A percentile compares a stretch with the other conserved stretches of the same genome.
Evolutionary conservation across 2,329 filamentous ascomycete genomes (phyloP).

Genomic region (Alternaria burnsii): DNA sequence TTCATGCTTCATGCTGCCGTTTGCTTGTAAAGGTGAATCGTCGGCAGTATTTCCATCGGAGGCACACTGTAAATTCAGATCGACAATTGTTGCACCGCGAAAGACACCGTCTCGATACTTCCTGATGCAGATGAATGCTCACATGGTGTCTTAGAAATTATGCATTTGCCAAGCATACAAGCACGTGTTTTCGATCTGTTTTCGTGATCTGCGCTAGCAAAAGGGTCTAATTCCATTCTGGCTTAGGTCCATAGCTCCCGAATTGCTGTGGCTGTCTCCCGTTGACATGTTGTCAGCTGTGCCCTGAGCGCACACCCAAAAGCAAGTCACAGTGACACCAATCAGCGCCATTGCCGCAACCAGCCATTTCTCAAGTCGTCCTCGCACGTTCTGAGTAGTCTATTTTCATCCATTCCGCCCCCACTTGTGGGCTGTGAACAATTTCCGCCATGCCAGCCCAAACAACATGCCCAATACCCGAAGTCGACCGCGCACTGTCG

Average conservation of each 20-base stretch:
- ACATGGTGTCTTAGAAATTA: not conserved
- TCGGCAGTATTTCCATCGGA: not conserved
- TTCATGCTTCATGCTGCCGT: not conserved
- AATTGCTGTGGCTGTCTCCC: not conserved
- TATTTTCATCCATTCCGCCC: not conserved
- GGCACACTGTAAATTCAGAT: constrained; percentile 2
- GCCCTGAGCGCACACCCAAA: constrained; percentile 1
- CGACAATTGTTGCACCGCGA: constrained; percentile 1
- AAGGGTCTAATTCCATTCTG: not conserved
- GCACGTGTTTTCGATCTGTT: constrained; percentile 2
- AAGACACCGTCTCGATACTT: constrained; percentile 1
- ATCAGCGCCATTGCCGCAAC: not conserved
- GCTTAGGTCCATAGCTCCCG: not conserved
- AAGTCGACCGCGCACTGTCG: constrained; percentile 47
- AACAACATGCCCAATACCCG: constrained; percentile 48
- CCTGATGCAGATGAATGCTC: not conserved
- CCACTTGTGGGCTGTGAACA: not conserved
- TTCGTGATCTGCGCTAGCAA: constrained; percentile 8
- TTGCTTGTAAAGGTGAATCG: not conserved
- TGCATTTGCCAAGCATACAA: constrained; percentile 2
- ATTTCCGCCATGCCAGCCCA: constrained; percentile 30
- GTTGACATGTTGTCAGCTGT: not conserved
- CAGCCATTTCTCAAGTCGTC: not conserved
- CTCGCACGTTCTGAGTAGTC: not conserved
- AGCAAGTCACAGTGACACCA: not conserved